phyloP scores from a whole-genome alignment of 179 eudicot species.

The Drosera spatulata region DNA sequence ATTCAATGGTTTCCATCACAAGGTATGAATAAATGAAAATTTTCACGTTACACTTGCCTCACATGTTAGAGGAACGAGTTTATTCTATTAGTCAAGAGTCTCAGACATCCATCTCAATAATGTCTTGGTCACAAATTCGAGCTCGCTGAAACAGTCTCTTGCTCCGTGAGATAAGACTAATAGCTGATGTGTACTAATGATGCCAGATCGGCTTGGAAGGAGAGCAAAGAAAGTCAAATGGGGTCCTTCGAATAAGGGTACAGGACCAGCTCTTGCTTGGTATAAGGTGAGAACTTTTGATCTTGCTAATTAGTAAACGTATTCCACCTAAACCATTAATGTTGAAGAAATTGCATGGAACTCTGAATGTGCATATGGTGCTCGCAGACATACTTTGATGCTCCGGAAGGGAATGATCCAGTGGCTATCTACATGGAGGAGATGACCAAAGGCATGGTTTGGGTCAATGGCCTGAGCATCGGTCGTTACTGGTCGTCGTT shows the following conservation, averaged over 20 bases:
- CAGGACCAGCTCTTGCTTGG: conserved; percentile 53
- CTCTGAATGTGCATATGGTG: neutral
- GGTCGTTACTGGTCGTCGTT: conserved; percentile 79
- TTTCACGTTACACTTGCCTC: neutral
- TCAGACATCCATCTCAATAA: no score
- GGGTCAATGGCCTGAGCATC: conserved; percentile 73
- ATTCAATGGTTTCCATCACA: conserved; percentile 54
- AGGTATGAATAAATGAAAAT: conserved; percentile 20
- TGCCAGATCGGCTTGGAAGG: conserved; percentile 56
- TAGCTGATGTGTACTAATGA: neutral
- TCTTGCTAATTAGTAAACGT: neutral
- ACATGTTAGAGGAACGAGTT: no score
- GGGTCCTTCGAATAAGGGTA: conserved; percentile 26
- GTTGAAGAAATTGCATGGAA: no score
- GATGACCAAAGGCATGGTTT: conserved; percentile 80
- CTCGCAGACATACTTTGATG: conserved; percentile 61
- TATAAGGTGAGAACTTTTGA: conserved; percentile 44
- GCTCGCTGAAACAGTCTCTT: no score
- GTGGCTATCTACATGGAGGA: conserved; percentile 46
- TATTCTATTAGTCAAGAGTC: no score
- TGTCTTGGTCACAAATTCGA: no score
- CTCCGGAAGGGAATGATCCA: conserved; percentile 70
- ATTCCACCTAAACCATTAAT: no score
- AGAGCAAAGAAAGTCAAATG: conserved; percentile 40
- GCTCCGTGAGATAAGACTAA: no score